Evolutionary conservation across 306 rosid species (phyloP).

Genomic region (Ormosia semicastrata): DNA sequence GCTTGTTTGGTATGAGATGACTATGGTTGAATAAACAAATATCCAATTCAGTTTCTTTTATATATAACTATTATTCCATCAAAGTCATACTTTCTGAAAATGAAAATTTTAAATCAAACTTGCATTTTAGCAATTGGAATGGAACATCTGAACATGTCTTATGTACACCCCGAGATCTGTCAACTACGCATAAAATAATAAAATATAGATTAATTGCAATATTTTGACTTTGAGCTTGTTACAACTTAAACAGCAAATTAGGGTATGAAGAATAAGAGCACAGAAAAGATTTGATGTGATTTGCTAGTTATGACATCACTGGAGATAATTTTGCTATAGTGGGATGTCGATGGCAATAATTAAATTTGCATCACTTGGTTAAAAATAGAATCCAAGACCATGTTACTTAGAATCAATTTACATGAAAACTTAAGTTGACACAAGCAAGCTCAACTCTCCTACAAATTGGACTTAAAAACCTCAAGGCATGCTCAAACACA

Average conservation of each 20-base stretch:
- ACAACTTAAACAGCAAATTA: background rate
- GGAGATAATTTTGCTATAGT: background rate
- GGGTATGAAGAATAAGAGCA: background rate
- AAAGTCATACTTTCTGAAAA: background rate
- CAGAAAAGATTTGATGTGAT: background rate
- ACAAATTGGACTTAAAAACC: background rate
- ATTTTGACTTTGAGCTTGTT: conserved; percentile 5
- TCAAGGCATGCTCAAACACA: background rate
- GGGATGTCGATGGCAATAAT: background rate
- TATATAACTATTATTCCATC: background rate
- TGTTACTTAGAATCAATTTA: background rate
- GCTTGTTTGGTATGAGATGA: background rate
- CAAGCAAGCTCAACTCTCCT: background rate
- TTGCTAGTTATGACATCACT: background rate
- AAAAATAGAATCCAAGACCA: background rate
- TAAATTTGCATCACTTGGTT: background rate
- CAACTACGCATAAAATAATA: background rate
- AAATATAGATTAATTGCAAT: background rate
- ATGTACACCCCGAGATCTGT: background rate
- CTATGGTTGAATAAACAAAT: background rate
- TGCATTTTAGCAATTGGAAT: background rate
- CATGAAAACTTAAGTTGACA: background rate
- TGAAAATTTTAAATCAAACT: background rate
- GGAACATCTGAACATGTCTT: background rate
- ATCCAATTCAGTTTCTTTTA: background rate